Base-by-base conservation (phyloP, 306 rosid species). In the Malus domestica region DNA sequence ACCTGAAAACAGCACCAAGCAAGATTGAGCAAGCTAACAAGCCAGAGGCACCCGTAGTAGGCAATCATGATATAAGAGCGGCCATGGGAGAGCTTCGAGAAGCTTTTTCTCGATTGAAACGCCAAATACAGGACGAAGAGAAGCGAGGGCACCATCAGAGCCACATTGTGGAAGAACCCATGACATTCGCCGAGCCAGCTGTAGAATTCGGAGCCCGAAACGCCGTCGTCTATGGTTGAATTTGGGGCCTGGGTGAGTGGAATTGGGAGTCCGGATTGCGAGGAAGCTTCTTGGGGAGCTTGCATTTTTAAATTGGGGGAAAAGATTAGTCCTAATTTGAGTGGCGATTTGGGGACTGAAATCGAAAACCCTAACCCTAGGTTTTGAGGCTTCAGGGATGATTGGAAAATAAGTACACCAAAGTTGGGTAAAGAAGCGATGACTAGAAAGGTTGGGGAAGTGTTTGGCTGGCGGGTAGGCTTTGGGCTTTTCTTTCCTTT, bases 1-100 rank as follows among this genome's bases (percentile, higher is more conserved):
- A 95, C 98, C 98, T 95, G 98, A n/a, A 87, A 81, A 51, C 72
- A 62, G 86, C 95, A 92, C 98, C 98, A 95, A 69, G 84, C 68
- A 64, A 86, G 78, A 78, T 88, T 88, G 85, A 88, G 89, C 80
- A 88, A 73, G 76, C 87, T 81, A 71, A 83, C 89, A 15, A 85
- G 80, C 91, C 91, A 88, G 1, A 85, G 91, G 33, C 81, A 76
- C 23, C 80, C 87, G 27, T 85, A 88, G 73, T 88, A 88, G 1
- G 86, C 74, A 58, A 88, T 78, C 65, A 88, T 88, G 8, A 88
- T 82, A 75, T 88, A 80, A n/a, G 91, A 85, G 12, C 89, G 89
- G 38, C 89, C 91, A 71, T 79, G 84, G 44, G 81, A 83, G 75
- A 85, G 83, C 87, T 83, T 88, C 15, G 76, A 61, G 70, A 81